These are phyloP conservation scores for Cytospora schulzeri DNA, from an alignment of 2,329 filamentous ascomycete genomes.

Conservation along the genomic window DNA sequence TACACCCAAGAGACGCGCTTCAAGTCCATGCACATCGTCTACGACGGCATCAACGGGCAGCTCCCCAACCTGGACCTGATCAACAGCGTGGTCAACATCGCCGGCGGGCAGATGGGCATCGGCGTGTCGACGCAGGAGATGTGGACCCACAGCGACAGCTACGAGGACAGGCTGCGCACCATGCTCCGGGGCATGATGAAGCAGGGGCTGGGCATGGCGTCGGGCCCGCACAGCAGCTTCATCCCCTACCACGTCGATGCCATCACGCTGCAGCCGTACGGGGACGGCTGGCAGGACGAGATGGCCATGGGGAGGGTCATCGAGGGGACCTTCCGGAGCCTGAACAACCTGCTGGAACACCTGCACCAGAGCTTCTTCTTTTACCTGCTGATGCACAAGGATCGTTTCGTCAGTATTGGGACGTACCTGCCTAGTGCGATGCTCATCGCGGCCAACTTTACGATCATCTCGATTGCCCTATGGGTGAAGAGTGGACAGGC, in stretches of 20 bases:
- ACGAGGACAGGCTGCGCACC: constrained; percentile 79
- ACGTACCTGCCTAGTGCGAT: constrained; percentile 98
- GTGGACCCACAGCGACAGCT: constrained; percentile 76
- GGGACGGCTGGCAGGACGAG: constrained; percentile 94
- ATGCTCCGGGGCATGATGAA: constrained; percentile 92
- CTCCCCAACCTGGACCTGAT: constrained; percentile 94
- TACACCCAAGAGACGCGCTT: constrained; percentile 85
- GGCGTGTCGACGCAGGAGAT: constrained; percentile 82
- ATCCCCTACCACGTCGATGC: constrained; percentile 98
- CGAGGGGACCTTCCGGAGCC: constrained; percentile 86
- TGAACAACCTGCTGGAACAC: constrained; percentile 96
- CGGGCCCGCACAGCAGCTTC: constrained; percentile 91
- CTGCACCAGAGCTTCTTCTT: constrained; percentile 99
- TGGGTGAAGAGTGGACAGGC: constrained; percentile 81
- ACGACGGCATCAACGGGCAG: constrained; percentile 94
- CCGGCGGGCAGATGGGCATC: constrained; percentile 90
- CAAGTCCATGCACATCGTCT: constrained; percentile 85
- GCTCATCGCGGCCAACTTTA: constrained; percentile 92
- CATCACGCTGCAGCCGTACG: constrained; percentile 87
- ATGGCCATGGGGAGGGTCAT: constrained; percentile 90
- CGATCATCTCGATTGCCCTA: constrained; percentile 90
- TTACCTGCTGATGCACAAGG: constrained; percentile 88
- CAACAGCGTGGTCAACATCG: constrained; percentile 89
- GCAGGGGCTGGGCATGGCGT: constrained; percentile 85
- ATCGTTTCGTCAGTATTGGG: constrained; percentile 95